Evolutionary conservation across 2,329 filamentous ascomycete genomes (phyloP).

Genomic region (Fusarium piperis): DNA sequence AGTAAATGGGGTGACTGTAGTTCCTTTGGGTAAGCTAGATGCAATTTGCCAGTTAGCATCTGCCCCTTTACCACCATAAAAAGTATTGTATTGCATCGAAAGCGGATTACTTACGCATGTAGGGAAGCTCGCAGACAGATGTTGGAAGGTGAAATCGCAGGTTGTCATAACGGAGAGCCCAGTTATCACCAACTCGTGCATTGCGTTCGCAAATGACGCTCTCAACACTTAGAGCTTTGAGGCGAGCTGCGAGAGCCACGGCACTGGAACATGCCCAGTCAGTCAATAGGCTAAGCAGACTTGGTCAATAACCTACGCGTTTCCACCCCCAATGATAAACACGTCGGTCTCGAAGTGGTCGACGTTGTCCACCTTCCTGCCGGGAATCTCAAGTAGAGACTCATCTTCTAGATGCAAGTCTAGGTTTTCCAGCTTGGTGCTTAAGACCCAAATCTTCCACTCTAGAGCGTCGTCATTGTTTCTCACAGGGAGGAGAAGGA

Average conservation of each 20-base stretch:
- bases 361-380: background rate
- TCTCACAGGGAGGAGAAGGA: conserved; percentile 9
- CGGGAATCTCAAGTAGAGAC: background rate
- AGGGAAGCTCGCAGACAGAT: conserved; percentile 24
- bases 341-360: background rate
- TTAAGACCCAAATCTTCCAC: conserved; percentile 33
- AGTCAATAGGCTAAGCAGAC: background rate
- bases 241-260: conserved; percentile 13
- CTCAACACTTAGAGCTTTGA: conserved; percentile 20
- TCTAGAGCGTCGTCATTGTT: accelerated
- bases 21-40: conserved; percentile 7
- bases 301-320: conserved; percentile 1
- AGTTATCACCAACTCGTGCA: conserved; percentile 17
- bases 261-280: background rate
- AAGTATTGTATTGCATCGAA: background rate
- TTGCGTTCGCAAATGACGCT: conserved; percentile 27
- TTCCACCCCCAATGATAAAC: conserved; percentile 29
- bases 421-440: conserved; percentile 18
- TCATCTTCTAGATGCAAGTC: conserved; percentile 12
- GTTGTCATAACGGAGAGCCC: conserved; percentile 25
- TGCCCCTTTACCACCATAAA: no score
- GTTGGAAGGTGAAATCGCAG: conserved; percentile 30
- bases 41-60: background rate
- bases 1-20: conserved; percentile 11
- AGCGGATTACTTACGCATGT: conserved; percentile 5